Conservation (phyloP, 805 yeast genomes). For the Suhomyces pyralidae region DNA sequence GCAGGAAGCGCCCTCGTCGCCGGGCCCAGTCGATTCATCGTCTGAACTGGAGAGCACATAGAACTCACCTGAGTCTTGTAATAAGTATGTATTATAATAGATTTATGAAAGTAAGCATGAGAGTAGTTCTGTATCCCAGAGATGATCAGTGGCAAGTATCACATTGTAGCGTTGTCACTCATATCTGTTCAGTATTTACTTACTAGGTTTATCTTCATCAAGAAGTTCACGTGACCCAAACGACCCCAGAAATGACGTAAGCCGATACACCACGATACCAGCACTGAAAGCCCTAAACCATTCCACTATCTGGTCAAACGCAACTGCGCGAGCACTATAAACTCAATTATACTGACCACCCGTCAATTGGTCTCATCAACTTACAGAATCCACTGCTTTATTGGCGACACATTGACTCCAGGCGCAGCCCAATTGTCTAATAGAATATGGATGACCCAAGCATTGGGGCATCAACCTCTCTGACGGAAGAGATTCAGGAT, state of each 20-base stretch:
- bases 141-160: too few relatives aligned
- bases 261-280: neutral
- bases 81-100: neutral
- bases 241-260: neutral
- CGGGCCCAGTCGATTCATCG: slow-evolving; percentile 7
- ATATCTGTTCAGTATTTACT: neutral
- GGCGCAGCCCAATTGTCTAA: neutral
- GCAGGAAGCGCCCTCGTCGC: slow-evolving; percentile 21
- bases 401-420: too few relatives aligned
- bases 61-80: neutral
- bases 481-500: neutral
- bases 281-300: neutral
- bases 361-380: neutral
- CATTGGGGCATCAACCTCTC: neutral
- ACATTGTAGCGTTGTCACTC: too few relatives aligned
- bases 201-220: neutral
- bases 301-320: neutral
- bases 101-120: neutral
- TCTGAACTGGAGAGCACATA: neutral
- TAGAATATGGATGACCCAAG: neutral
- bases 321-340: neutral
- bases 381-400: neutral
- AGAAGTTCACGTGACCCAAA: neutral
- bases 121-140: too few relatives aligned
- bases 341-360: neutral